Evolutionary conservation across 106 monocot species (phyloP), one percentile per base, ranked within the genome.

Genomic region (Allium sativum): DNA sequence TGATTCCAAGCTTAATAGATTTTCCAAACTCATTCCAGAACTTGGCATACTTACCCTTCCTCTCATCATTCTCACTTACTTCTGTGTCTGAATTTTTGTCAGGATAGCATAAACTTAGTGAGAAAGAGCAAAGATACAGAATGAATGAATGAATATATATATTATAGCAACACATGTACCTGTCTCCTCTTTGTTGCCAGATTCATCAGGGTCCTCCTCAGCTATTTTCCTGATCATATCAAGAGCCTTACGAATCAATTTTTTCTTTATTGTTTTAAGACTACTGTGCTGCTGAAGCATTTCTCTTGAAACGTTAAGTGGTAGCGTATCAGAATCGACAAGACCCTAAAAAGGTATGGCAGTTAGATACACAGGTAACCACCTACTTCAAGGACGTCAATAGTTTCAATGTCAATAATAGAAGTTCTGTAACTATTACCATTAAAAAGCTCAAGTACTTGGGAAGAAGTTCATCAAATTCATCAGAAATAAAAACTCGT

Each of bases 21-120:
- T 98, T 98, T 17, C 91, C 91, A 74, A 88, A 98, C 70, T 91
- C 91, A 47, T 92, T 98, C 96, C 96, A 98, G 72, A 98, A 98
- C 59, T 88, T 91, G 10, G 84, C 51, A 58, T 98, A 98, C 50
- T 82, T 84, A 0, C 96, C 96, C 73, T 80, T 91, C 64, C 91
- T 98, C 76, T 92, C 87, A 66, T 88, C 77, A 22, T 80, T 62
- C 22, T 81, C 90, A 21, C 67, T 55, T 8, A 50, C 70, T 71
- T 79, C 90, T 18, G 72, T 47, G 56, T 77, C 73, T 76, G 55
- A 59, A 65, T 56, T 16, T 18, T 21, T 31, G 31, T 31, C 2
- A 31, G 1, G 31, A 31, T 31, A 3, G 5, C 31, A 31, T 31
- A 31, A 31, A 31, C 1, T 31, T 31, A 2, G 31, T 31, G 31